phyloP scores from a whole-genome alignment of 2,329 filamentous ascomycete genomes.

The Colletotrichum godetiae region DNA sequence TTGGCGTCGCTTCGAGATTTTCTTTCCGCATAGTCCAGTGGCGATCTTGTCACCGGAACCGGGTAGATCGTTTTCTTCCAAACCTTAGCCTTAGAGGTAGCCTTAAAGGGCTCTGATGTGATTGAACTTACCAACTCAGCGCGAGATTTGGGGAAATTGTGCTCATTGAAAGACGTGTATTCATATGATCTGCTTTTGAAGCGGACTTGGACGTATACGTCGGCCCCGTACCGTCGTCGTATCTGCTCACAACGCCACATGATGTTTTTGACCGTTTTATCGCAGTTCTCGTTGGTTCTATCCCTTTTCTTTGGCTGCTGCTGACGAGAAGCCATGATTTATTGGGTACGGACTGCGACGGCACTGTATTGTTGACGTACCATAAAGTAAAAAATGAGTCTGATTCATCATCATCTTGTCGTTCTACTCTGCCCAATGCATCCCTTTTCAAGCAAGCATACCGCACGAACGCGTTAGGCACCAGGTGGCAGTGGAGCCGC shows the following conservation, averaged over 20 bases:
- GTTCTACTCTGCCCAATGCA: neutral
- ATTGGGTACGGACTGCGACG: neutral
- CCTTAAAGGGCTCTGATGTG: neutral
- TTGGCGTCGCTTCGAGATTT: neutral
- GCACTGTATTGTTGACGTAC: no score
- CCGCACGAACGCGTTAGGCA: neutral
- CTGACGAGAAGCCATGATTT: neutral
- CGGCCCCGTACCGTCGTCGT: neutral
- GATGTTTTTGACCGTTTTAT: neutral
- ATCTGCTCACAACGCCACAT: neutral
- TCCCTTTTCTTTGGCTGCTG: neutral
- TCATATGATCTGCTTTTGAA: neutral
- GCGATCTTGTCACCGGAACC: neutral
- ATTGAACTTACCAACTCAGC: neutral
- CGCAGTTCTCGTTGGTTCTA: conserved; percentile 1
- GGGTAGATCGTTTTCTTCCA: neutral
- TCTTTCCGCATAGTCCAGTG: neutral
- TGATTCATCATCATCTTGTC: neutral
- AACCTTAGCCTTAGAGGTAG: neutral
- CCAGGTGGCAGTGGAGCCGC: neutral
- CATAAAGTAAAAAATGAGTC: neutral
- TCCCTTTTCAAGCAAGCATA: neutral
- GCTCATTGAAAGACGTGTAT: neutral
- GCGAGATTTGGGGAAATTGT: neutral
- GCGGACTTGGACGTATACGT: neutral